Conservation (phyloP, 192 early-diverging fungal genomes). For the Thamnidium elegans region DNA sequence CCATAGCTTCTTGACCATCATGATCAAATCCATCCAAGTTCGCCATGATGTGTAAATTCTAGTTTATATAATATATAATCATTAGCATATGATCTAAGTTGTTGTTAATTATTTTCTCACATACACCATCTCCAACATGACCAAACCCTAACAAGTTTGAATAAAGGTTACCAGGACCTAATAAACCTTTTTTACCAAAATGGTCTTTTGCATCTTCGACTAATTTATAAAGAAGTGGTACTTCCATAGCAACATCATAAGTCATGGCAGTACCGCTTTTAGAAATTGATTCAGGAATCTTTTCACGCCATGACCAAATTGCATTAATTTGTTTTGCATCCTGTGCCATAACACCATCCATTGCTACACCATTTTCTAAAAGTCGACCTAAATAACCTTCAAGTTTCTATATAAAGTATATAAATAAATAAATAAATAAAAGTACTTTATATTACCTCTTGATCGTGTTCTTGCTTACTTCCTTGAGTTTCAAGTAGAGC, state of each 20-base stretch:
- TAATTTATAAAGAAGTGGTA: constrained; percentile 78
- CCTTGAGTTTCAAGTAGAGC: constrained; percentile 92
- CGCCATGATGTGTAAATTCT: constrained; percentile 91
- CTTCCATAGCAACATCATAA: constrained; percentile 92
- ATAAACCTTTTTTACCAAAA: constrained; percentile 55
- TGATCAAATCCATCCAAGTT: constrained; percentile 62
- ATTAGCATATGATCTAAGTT: neutral
- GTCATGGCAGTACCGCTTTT: constrained; percentile 87
- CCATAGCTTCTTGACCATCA: constrained; percentile 66
- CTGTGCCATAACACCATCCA: constrained; percentile 89
- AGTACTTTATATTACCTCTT: constrained; percentile 43
- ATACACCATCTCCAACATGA: constrained; percentile 90
- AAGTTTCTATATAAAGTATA: constrained; percentile 55
- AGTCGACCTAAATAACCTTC: constrained; percentile 68
- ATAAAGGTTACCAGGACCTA: constrained; percentile 51
- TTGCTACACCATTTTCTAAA: constrained; percentile 66
- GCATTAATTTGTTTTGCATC: constrained; percentile 59
- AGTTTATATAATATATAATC: constrained; percentile 2
- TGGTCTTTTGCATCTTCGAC: constrained; percentile 69
- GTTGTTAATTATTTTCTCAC: neutral
- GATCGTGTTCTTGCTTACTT: constrained; percentile 87
- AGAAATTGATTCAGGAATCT: constrained; percentile 86
- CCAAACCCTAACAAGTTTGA: constrained; percentile 85
- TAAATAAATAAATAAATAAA: neutral
- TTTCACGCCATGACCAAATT: constrained; percentile 90